Evolutionary conservation across 352 stramenopile genomes (phyloP), one percentile per base, ranked within the genome.

Genomic region (Phytophthora nicotianae): DNA sequence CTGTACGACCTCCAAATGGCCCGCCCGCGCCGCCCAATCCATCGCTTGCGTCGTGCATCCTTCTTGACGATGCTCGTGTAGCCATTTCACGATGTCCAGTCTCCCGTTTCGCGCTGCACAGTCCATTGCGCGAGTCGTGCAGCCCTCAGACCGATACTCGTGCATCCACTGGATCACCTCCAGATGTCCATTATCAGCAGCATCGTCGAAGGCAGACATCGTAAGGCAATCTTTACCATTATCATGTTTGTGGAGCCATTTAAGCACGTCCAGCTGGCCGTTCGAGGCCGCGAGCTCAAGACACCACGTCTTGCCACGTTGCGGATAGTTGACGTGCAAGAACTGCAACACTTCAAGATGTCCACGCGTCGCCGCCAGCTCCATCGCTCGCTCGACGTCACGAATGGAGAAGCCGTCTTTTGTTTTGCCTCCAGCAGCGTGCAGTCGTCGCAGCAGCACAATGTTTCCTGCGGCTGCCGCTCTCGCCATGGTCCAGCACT

Each of bases 301-400:
- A 5, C 56, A 38, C 50, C 50, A 59, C 10, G 63, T 67, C 24
- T 59, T 71, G 2, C 63, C 57, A 20, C 63, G 57, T 11, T 67
- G 24, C 0, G 50, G 56, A 38, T 67, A 67, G 35, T 55, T 62
- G 14, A 23, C 50, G 16, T 71, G 63, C 21, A 71, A n/a, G 27
- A 66, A 70, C 32, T 66, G 58, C 11, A 66, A 49, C 41, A 70
- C 43, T 70, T 70, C 62, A 53, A 70, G 56, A n/a, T 66, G 50
- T 3, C 63, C 63, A 37, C 17, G 54, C 24, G 58, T 46, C n/a
- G 63, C 57, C 4, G 56, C 57, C 16, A 67, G 0, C 26, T 62
- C 63, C 43, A 71, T 58, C 5, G 63, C 42, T 14, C 26, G 41
- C 23, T 71, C 63, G 4, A 55, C 57, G 21, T 71, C 57, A 17